Conservation (phyloP, 139 green algal genomes). For the Chara braunii region DNA sequence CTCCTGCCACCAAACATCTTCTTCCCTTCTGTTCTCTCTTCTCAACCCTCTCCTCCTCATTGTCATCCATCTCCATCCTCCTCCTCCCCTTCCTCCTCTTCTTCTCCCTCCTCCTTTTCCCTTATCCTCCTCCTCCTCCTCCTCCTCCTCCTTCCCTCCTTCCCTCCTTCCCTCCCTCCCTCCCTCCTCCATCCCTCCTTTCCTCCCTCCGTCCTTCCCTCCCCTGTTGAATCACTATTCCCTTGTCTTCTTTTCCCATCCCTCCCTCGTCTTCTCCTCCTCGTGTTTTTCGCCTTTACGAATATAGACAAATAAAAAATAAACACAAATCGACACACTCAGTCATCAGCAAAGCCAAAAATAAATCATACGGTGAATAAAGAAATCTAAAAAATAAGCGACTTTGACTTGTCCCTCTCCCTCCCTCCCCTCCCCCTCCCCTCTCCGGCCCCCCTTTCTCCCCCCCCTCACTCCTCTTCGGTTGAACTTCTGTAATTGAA, state of each 20-base stretch:
- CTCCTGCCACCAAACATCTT: background rate
- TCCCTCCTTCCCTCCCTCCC: background rate
- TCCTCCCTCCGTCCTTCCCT: background rate
- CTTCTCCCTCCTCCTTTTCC: slow-evolving; percentile 4
- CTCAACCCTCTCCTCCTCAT: background rate
- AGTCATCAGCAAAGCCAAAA: background rate
- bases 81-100: background rate
- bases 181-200: background rate
- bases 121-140: background rate
- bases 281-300: background rate
- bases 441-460: background rate
- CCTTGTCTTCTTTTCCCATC: background rate
- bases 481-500: background rate
- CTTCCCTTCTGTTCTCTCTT: background rate
- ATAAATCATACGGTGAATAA: background rate
- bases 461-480: background rate
- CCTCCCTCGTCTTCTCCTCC: slow-evolving; percentile 2
- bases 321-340: background rate
- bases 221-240: background rate
- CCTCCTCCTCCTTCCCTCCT: background rate
- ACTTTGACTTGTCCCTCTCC: background rate
- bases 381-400: background rate
- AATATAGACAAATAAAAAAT: background rate
- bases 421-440: background rate
- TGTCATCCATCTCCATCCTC: background rate